Conservation (phyloP, 2,329 filamentous ascomycete species). For the Phaeoacremonium minimum region DNA sequence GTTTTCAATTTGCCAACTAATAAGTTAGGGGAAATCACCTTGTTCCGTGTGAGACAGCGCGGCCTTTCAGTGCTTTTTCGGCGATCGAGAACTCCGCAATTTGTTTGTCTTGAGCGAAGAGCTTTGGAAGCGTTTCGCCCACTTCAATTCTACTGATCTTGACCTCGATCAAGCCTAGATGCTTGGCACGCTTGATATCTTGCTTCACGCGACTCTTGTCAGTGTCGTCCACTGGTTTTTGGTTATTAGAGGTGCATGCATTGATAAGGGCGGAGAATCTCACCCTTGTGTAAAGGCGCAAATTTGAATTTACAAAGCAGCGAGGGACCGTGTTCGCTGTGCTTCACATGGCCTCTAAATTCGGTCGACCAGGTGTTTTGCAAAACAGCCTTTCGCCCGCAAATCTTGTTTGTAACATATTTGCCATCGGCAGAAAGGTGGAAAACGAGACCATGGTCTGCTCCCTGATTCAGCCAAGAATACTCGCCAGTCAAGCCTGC, state of each 20-base stretch:
- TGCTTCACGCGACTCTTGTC: slow-evolving; percentile 1
- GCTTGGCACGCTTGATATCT: background rate
- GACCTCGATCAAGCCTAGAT: slow-evolving; percentile 2
- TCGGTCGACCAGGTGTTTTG: background rate
- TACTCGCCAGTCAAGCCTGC: no score
- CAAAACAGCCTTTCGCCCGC: background rate
- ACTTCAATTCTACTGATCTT: background rate
- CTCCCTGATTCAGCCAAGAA: background rate
- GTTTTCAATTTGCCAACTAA: background rate
- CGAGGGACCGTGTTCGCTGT: no score
- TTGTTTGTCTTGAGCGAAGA: background rate
- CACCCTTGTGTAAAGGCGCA: background rate
- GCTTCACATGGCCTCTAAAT: no score
- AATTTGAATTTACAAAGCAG: no score
- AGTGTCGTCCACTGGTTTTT: slow-evolving; percentile 3
- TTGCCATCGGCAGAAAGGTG: background rate
- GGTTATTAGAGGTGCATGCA: background rate
- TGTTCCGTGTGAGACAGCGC: slow-evolving; percentile 25
- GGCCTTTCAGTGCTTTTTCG: slow-evolving; percentile 28
- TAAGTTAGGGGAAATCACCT: slow-evolving; percentile 12
- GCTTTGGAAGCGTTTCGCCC: background rate
- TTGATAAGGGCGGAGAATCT: background rate
- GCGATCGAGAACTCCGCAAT: slow-evolving; percentile 16
- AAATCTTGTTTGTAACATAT: background rate
- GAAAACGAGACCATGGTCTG: background rate